Evolutionary conservation across 768 basidiomycete species (phyloP), one percentile per base, ranked within the genome.

Genomic region (Leccinum broughii): DNA sequence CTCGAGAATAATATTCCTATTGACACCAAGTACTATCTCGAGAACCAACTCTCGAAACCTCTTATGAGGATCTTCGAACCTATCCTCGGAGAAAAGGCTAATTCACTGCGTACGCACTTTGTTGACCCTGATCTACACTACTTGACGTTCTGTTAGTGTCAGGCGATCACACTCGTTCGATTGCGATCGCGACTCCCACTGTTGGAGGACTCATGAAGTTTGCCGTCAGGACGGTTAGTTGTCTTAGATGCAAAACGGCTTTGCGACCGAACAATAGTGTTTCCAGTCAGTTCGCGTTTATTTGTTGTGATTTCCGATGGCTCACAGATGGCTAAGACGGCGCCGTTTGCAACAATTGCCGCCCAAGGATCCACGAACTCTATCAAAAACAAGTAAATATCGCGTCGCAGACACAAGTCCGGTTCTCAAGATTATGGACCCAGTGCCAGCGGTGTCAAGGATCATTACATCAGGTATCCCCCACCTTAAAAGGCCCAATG

Each of bases 361-460:
- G 87, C 50, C 86, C 92, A 2, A 83, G 85, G 57, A 83, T 96
- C 13, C 88, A 90, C 17, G 97, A 97, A 68, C 75, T 99, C 51
- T 98, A 97, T 70, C 90, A 94, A 69, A 98, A 95, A 71, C 96
- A 98, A 71, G 83, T 91, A 41, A 68, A 81, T 6, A 77, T 78
- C 6, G 85, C 91, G 0, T 95, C 95, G 0, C 84, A 85, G 22
- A 78, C 89, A 50, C 93, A 99, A 79, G 88, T 95, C 7, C 87
- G 92, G 51, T 98, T 97, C 73, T 91, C 96, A 20, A 85, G 95
- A 53, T 74, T 99, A 24, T 99, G 97, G 97, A 98, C 97, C 1
- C 96, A 98, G 70, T 99, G 97, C 67, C 97, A 99, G 70, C 85
- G 97, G 26, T 99, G 97, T 79, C 97, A 99, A 72, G 97, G 97